Evolutionary conservation across 2,329 filamentous ascomycete species (phyloP), one percentile per base, ranked within the genome.

Genomic region (Aureobasidium sp.): DNA sequence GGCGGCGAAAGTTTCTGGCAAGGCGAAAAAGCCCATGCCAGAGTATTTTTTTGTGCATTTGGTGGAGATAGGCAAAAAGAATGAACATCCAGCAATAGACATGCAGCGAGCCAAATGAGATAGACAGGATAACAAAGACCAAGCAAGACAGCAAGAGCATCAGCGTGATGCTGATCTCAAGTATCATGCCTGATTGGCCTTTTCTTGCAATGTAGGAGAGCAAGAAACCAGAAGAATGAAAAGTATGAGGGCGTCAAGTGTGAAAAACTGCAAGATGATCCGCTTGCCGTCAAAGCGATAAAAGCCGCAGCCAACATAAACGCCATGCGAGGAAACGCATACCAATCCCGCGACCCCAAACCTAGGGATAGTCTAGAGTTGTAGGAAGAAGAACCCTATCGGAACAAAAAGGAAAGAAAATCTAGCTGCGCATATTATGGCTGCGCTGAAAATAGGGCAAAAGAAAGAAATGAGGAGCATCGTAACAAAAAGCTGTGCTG

Each of bases 401-500:
- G 34, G 51, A 34, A 53, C 47, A 39, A 49, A 61, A 52, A 52
- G 39, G n/a, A 52, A 60, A 49, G 39, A 27, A 39, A 61, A 37
- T 60, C 57, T 60, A 60, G 37, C 29, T 20, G 45, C 57, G 57
- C 57, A 60, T 41, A 41, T 60, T 49, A 34, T 31, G 34, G 20
- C 34, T 49, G 57, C 45, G 57, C 57, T 47, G 39, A 34, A 14
- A 42, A 51, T 51, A 41, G 34, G 44, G 17, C 22, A 42, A 59
- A 59, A 49, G 56, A 39, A 48, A 37, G 55, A 60, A 36, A 51
- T 37, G 31, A 42, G 42, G 20, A 51, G 36, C 48, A 55, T 62
- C 48, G 39, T 53, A 48, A 62, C 37, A 36, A 25, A 45, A 62
- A 55, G 49, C 60, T 62, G 60, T 62, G 41, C 49, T 56, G 60